These are phyloP conservation scores for Emergomyces pasteurianus DNA, from an alignment of 2,329 filamentous ascomycete genomes.

Conservation along the genomic window DNA sequence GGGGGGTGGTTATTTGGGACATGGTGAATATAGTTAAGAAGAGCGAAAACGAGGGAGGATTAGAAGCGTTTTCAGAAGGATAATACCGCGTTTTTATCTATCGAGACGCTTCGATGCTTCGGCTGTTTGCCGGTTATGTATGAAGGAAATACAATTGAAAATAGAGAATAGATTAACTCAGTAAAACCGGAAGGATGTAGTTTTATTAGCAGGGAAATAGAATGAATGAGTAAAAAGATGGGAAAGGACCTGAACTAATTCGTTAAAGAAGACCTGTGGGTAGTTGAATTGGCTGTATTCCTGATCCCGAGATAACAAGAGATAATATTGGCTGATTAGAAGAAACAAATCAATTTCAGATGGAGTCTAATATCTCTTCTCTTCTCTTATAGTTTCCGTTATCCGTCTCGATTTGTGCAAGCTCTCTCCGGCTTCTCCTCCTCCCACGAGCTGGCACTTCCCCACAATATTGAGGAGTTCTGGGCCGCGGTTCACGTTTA, in stretches of 20 bases:
- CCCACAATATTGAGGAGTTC: not conserved
- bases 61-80: not conserved
- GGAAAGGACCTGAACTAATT: not conserved
- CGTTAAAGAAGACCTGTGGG: not conserved
- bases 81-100: not conserved
- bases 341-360: not conserved
- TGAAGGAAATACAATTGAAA: not conserved
- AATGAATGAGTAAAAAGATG: not conserved
- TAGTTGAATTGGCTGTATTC: not conserved
- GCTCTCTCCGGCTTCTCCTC: not conserved
- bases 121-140: not conserved
- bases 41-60: not conserved
- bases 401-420: not conserved
- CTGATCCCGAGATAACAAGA: not conserved
- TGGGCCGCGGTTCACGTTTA: not conserved
- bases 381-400: not conserved
- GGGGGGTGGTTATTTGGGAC: conserved; percentile 54
- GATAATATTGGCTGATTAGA: not conserved
- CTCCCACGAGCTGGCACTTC: not conserved
- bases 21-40: conserved; percentile 7
- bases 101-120: not conserved
- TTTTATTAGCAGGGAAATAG: not conserved
- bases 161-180: not conserved
- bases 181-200: not conserved
- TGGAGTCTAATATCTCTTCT: not conserved